Evolutionary conservation across 768 basidiomycete genomes (phyloP), one percentile per base, ranked within the genome.

Genomic region (Leccinum arenicola): DNA sequence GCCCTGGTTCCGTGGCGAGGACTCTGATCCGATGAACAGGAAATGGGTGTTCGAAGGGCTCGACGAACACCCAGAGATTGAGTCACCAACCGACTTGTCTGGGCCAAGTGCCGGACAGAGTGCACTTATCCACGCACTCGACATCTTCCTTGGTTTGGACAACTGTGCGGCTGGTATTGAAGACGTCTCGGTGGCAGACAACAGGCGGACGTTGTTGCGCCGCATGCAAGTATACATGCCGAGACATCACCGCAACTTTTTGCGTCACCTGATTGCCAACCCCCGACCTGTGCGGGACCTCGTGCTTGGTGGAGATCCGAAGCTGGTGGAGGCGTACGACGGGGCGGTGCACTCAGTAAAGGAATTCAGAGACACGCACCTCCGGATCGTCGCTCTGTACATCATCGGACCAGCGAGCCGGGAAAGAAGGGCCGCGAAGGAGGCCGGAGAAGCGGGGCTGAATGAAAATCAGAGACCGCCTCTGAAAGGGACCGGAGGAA

Each of bases 211-310:
- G 7, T 86, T 91, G 68, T 80, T 93, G 56, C 76, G 82, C 52
- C 81, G 87, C 35, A 91, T 93, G 91, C 82, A 88, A 55, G 72
- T 76, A 7, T 93, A 94, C 73, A 94, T 94, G 92, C 90, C 92
- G 6, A 80, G 84, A 11, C 84, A 86, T 62, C 91, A 93, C 68
- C 86, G 90, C 27, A 75, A 82, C n/a, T 93, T 93, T 75, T 75
- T 94, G 27, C 77, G 76, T 54, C 88, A 92, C 68, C 82, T 94
- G 27, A 70, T 78, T 10, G 70, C 75, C 11, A 83, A 80, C 57
- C 85, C 85, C 3, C 81, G 86, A 2, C 83, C 86, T 0, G 74
- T 92, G 12, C 82, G 90, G 33, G 69, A 72, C 17, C 74, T 91
- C 35, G 85, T 89, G 6, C 25, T 51, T 0, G 45, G 29, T 6